A percentile compares a stretch with the other conserved stretches of the same genome.
These are phyloP conservation scores for Candida sonorensis DNA, from an alignment of 805 yeast species.

Conservation along the genomic window DNA sequence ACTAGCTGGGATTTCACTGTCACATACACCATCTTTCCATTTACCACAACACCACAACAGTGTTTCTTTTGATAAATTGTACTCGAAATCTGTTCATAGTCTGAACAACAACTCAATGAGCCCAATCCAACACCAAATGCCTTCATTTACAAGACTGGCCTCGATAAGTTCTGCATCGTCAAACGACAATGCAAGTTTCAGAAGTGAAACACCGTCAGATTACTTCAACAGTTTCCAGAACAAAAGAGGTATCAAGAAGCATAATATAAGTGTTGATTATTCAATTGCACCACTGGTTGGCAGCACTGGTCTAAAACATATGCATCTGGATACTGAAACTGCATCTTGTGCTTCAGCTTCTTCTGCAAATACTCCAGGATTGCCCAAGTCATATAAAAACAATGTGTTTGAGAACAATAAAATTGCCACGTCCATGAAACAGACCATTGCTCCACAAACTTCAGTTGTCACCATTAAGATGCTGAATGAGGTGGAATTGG, in stretches of 20 bases:
- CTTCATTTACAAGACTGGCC: conserved; percentile 10
- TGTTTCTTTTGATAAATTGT: conserved; percentile 13
- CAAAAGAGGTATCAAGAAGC: conserved; percentile 21
- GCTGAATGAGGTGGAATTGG: conserved; percentile 36
- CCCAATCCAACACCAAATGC: conserved; percentile 3
- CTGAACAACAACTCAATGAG: conserved; percentile 5
- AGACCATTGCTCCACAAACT: background rate
- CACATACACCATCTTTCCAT: too few species aligned
- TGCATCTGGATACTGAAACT: too few species aligned
- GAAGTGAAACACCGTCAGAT: conserved; percentile 24
- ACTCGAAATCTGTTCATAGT: conserved; percentile 10
- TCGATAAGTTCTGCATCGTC: conserved; percentile 23
- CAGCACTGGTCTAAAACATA: conserved; percentile 2
- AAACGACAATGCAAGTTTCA: conserved; percentile 16
- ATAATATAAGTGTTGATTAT: conserved; percentile 4
- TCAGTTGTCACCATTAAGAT: conserved; percentile 39
- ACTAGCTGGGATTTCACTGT: too few species aligned
- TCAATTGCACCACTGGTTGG: too few species aligned
- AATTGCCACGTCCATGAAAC: too few species aligned
- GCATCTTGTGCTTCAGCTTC: conserved; percentile 12
- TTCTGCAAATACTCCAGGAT: conserved; percentile 19
- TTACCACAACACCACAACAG: conserved; percentile 3
- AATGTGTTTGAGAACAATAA: background rate
- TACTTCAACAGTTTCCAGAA: conserved; percentile 18
- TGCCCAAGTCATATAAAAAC: conserved; percentile 12